Base-by-base conservation (phyloP, 2,329 filamentous ascomycete species). In the Colletotrichum tabaci region DNA sequence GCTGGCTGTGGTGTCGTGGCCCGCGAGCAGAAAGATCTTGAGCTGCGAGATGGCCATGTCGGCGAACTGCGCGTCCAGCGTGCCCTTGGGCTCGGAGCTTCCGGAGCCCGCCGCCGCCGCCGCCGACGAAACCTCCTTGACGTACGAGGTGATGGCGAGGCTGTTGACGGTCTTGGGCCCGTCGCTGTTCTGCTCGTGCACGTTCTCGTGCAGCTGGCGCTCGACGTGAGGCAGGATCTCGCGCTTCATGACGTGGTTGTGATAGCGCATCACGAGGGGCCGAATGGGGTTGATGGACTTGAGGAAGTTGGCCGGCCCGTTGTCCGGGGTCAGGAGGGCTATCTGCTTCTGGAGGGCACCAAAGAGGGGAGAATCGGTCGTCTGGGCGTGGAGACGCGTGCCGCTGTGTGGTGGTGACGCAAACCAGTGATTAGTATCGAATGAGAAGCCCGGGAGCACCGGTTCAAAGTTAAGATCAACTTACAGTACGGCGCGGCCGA, bases 401-500 rank as follows among this genome's bases (percentile, higher is more conserved):
- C 52, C 61, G n/a, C 61, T 64, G 16, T 7, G 8, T 35, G 30
- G 8, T 9, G 30, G 5, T 35, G 30, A 35, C 8, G 30, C 30
- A 10, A 35, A 30, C 30, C 30, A 35, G 30, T 9, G 30, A 9
- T 35, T 9, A 35, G 30, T 35, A 7, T 35, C 8, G 30, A 35
- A 35, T 9, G 30, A 35, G 30, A 8, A 35, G 8, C 30, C 30
- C 30, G 8, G 8, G 9, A 35, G 8, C 30, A 35, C 8, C 30
- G 10, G 1, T 10, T 57, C 18, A 8, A 18, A 18, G 44, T 15
- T 15, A 1, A 46, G 6, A 21, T 2, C 1, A 8, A 69, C 61
- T 42, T 23, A 55, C 79, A 84, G 68, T 4, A 79, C 76, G 15
- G 80, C 78, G n/a, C 80, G 77, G 13, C 76, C 75, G 53, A 84